Conservation (phyloP, 2,329 filamentous ascomycete genomes). For the Mycocentrospora acerina region DNA sequence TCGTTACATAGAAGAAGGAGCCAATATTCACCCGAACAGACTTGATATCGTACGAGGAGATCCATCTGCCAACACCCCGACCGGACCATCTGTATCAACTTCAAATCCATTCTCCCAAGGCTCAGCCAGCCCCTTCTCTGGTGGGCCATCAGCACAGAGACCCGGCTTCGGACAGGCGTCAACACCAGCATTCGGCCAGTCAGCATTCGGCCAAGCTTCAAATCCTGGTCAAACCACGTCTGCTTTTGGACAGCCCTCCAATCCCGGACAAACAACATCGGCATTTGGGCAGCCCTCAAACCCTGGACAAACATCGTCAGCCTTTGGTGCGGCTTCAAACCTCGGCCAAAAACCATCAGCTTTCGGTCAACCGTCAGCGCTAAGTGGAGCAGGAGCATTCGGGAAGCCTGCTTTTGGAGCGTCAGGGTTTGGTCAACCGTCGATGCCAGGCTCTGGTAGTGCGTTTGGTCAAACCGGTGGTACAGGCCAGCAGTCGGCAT, state of each 20-base stretch:
- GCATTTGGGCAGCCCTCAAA: conserved; percentile 46
- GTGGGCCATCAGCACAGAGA: conserved; percentile 15
- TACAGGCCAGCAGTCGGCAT: conserved; percentile 23
- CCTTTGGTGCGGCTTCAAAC: conserved; percentile 46
- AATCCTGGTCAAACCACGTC: conserved; percentile 36
- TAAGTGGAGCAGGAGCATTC: conserved; percentile 36
- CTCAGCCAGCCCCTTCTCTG: conserved; percentile 33
- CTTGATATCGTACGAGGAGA: conserved; percentile 33
- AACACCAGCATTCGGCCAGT: conserved; percentile 34
- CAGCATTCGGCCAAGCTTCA: conserved; percentile 41
- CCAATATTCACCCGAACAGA: conserved; percentile 37
- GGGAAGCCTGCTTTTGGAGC: conserved; percentile 35
- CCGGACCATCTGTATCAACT: conserved; percentile 7
- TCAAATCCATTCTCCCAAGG: conserved; percentile 31
- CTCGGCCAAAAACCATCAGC: conserved; percentile 25
- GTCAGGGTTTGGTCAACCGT: conserved; percentile 44
- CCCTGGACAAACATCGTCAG: conserved; percentile 17
- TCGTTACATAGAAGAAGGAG: conserved; percentile 40
- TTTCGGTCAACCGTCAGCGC: conserved; percentile 45
- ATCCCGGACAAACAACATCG: conserved; percentile 16
- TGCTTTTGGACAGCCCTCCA: conserved; percentile 46
- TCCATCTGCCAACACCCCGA: conserved; percentile 5
- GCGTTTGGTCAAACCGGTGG: conserved; percentile 22
- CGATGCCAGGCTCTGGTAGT: conserved; percentile 25
- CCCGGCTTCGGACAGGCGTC: conserved; percentile 45